These are phyloP conservation scores for Leucocoprinus birnbaumii DNA, from an alignment of 768 basidiomycete genomes.

Conservation along the genomic window DNA sequence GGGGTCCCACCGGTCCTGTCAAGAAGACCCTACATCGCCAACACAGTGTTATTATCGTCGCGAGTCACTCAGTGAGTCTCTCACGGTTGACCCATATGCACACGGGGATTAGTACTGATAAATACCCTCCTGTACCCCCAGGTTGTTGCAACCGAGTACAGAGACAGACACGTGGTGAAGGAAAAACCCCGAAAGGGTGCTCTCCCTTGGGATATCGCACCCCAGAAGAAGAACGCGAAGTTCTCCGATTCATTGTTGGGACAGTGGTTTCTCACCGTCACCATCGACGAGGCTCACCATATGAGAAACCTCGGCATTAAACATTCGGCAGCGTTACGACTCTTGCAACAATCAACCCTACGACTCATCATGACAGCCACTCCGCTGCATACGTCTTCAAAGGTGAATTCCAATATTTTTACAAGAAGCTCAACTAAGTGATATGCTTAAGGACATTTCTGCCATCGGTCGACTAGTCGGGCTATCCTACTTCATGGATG, in stretches of 20 bases:
- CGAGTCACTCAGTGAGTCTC: slow-evolving; percentile 21
- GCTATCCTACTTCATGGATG: too few species aligned
- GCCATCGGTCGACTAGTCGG: too few species aligned
- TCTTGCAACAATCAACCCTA: too few species aligned
- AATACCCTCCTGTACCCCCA: background rate
- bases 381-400: too few species aligned
- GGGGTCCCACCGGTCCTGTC: slow-evolving; percentile 16
- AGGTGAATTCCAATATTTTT: too few species aligned
- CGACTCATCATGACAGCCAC: too few species aligned
- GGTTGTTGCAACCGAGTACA: slow-evolving; percentile 17
- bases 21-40: slow-evolving; percentile 11
- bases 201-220: background rate
- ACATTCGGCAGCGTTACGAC: too few species aligned
- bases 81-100: background rate
- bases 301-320: too few species aligned
- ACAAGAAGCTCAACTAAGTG: too few species aligned
- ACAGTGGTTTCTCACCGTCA: slow-evolving; percentile 15
- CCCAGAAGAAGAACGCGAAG: background rate
- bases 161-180: background rate
- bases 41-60: slow-evolving; percentile 18
- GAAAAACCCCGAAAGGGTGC: background rate
- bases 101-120: too few species aligned
- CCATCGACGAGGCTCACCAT: too few species aligned
- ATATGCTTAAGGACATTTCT: too few species aligned
- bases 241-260: slow-evolving; percentile 13